Conservation (phyloP, 108 stramenopile species). For the Mayamaea pseudoterrestris region DNA sequence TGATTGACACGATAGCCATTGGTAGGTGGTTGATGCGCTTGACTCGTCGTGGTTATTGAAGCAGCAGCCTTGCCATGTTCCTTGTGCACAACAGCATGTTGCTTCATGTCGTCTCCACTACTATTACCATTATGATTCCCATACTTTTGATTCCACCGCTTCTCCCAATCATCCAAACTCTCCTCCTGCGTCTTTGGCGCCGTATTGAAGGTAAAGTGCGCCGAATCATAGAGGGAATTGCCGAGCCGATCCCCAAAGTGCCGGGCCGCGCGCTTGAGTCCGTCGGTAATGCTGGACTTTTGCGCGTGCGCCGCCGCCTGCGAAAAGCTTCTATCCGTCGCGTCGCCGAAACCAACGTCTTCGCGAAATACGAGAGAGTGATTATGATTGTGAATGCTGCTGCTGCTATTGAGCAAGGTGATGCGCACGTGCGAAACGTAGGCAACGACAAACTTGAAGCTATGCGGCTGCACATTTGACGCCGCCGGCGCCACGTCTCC, state of each 20-base stretch:
- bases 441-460: constrained; percentile 34
- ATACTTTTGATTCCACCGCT: constrained; percentile 16
- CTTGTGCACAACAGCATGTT: no score
- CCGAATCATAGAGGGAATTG: constrained; percentile 63
- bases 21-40: no score
- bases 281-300: constrained; percentile 75
- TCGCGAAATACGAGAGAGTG: no score
- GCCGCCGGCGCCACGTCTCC: constrained; percentile 24
- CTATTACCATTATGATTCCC: background rate
- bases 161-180: constrained; percentile 53
- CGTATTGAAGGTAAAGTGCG: constrained; percentile 47
- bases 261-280: constrained; percentile 71
- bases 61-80: no score
- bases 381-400: no score
- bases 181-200: constrained; percentile 53
- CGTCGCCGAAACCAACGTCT: constrained; percentile 73
- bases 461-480: constrained; percentile 30
- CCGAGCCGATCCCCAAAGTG: constrained; percentile 73
- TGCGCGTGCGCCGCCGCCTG: constrained; percentile 61
- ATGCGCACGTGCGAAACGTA: constrained; percentile 63
- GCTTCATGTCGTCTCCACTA: no score
- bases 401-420: constrained; percentile 41
- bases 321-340: constrained; percentile 48
- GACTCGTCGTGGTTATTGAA: no score
- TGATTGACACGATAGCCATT: no score